Evolutionary conservation across 768 basidiomycete genomes (phyloP).

Genomic region (Auriscalpium vulgare): DNA sequence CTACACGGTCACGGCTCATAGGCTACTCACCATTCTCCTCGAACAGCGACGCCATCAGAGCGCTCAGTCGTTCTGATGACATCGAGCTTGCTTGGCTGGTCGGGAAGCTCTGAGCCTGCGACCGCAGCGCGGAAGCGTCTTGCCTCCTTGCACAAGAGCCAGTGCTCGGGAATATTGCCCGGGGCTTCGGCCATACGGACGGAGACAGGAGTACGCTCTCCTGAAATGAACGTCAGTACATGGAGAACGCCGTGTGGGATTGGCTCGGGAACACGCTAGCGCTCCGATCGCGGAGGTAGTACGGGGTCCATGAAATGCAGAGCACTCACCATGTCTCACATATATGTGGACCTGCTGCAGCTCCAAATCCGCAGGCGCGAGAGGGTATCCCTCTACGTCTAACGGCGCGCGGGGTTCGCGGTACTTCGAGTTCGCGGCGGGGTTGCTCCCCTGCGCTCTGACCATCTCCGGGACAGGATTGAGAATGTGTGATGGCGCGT

Average conservation of each 20-base stretch:
- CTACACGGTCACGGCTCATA: background rate
- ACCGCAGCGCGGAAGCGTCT: constrained; percentile 43
- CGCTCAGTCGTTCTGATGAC: constrained; percentile 47
- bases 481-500: background rate
- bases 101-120: constrained; percentile 18
- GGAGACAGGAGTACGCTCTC: constrained; percentile 73
- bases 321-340: constrained; percentile 59
- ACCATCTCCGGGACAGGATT: background rate
- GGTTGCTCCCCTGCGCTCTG: background rate
- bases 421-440: background rate
- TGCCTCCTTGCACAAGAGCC: constrained; percentile 56
- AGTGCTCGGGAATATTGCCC: constrained; percentile 58
- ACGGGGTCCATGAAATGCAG: background rate
- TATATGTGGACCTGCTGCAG: constrained; percentile 72
- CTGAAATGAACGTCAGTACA: constrained; percentile 25
- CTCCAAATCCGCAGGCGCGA: constrained; percentile 44
- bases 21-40: constrained; percentile 54
- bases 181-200: constrained; percentile 54
- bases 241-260: background rate
- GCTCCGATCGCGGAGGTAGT: no score
- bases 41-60: constrained; percentile 41
- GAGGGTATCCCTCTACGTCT: constrained; percentile 54
- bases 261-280: no score
- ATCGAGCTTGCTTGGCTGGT: constrained; percentile 5
- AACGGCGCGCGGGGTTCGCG: constrained; percentile 18